phyloP scores from a whole-genome alignment of 2,329 filamentous ascomycete genomes.

The Penicillium polonicum region DNA sequence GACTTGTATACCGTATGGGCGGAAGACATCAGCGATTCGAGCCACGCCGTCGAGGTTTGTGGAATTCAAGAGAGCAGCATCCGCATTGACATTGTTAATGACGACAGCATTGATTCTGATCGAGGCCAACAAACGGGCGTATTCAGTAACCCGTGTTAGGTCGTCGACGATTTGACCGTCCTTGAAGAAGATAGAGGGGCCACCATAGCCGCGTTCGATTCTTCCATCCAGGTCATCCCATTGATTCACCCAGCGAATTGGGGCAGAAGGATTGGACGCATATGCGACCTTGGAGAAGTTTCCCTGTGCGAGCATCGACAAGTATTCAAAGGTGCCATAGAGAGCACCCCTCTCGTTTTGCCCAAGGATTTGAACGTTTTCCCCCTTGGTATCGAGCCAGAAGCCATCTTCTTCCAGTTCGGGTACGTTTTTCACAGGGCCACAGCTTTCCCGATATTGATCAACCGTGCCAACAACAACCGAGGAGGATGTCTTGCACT shows the following conservation, averaged over 20 bases:
- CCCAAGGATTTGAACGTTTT: slow-evolving; percentile 48
- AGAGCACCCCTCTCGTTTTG: slow-evolving; percentile 60
- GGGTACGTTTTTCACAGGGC: slow-evolving; percentile 20
- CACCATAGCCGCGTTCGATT: slow-evolving; percentile 68
- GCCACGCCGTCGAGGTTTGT: slow-evolving; percentile 61
- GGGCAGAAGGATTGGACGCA: slow-evolving; percentile 57
- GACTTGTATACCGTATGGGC: slow-evolving; percentile 65
- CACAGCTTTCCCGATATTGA: slow-evolving; percentile 29
- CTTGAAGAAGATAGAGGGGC: slow-evolving; percentile 67
- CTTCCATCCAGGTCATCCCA: slow-evolving; percentile 70
- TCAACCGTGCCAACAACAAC: slow-evolving; percentile 35
- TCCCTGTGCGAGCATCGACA: slow-evolving; percentile 63
- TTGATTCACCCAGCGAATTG: slow-evolving; percentile 69
- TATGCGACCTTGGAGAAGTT: slow-evolving; percentile 52
- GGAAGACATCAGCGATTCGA: slow-evolving; percentile 63
- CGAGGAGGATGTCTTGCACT: slow-evolving; percentile 21
- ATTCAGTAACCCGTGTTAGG: slow-evolving; percentile 59
- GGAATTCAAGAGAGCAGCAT: slow-evolving; percentile 55
- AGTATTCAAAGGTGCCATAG: slow-evolving; percentile 68
- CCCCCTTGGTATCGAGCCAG: slow-evolving; percentile 53
- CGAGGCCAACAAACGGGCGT: slow-evolving; percentile 66
- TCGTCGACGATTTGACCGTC: slow-evolving; percentile 57
- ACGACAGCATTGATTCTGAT: slow-evolving; percentile 65
- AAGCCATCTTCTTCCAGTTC: slow-evolving; percentile 52
- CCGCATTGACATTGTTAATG: slow-evolving; percentile 72